These are phyloP conservation scores for Puya raimondii DNA, from an alignment of 176 grass and related monocot species.

Conservation along the genomic window DNA sequence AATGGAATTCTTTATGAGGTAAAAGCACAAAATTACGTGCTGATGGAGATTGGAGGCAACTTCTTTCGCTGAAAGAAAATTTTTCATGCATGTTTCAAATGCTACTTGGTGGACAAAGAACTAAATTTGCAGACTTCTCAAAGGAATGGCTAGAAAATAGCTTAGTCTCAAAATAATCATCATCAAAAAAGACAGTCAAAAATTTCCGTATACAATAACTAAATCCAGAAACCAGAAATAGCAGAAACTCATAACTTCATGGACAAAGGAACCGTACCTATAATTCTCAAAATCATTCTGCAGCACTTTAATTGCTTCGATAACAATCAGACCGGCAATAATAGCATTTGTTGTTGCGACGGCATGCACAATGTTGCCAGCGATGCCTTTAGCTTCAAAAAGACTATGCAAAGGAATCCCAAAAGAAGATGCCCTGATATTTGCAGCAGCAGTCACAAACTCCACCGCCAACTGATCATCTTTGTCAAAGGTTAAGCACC, in stretches of 20 bases:
- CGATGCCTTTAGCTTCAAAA: conserved; percentile 98
- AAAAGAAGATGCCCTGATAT: conserved; percentile 95
- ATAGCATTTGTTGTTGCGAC: conserved; percentile 98
- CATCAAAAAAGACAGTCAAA: not conserved
- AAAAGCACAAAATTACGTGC: too few relatives aligned
- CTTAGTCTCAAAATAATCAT: not conserved
- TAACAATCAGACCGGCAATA: conserved; percentile 92
- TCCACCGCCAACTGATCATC: conserved; percentile 96
- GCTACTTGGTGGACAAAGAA: not conserved
- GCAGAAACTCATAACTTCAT: too few relatives aligned
- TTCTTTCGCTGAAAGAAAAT: too few relatives aligned
- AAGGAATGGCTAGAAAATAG: not conserved
- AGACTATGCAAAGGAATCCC: conserved; percentile 87
- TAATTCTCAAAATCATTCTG: conserved; percentile 56
- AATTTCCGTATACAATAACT: too few relatives aligned
- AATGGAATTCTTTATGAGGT: too few relatives aligned
- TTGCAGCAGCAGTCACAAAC: conserved; percentile 88
- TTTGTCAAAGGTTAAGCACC: conserved; percentile 84
- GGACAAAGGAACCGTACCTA: conserved; percentile 30
- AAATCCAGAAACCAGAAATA: too few relatives aligned
- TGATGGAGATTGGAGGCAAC: too few relatives aligned
- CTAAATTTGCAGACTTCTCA: not conserved
- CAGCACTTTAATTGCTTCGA: conserved; percentile 96
- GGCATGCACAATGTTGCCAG: conserved; percentile 99
- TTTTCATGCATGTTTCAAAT: too few relatives aligned